Conservation (phyloP, 257 asterid genomes). For the Vinca minor region DNA sequence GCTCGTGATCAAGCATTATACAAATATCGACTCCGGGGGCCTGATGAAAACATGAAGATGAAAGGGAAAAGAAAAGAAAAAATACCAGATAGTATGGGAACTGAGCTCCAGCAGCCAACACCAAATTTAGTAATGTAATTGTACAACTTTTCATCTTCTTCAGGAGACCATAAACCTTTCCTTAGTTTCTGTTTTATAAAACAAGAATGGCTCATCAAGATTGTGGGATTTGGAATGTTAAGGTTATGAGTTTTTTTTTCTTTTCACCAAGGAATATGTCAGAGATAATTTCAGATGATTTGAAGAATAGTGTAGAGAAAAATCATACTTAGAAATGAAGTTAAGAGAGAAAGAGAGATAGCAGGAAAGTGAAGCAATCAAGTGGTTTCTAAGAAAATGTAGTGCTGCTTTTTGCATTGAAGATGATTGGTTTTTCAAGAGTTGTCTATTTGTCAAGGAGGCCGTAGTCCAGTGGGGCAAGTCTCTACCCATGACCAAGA, state of each 20-base stretch:
- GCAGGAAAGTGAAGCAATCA: conserved; percentile 28
- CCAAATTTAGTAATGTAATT: conserved; percentile 68
- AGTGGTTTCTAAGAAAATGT: conserved; percentile 59
- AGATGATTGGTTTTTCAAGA: conserved; percentile 48
- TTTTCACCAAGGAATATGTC: not conserved
- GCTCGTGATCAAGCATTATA: too few relatives aligned
- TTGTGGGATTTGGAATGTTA: conserved; percentile 23
- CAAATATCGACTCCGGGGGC: too few relatives aligned
- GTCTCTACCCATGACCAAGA: too few relatives aligned
- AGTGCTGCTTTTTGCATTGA: conserved; percentile 40
- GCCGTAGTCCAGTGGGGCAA: too few relatives aligned
- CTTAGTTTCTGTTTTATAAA: conserved; percentile 62
- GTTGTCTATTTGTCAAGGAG: conserved; percentile 20
- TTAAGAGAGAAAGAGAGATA: conserved; percentile 20
- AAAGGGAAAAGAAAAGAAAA: not conserved
- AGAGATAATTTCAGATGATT: conserved; percentile 19
- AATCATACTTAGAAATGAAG: conserved; percentile 46
- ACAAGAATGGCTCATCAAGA: conserved; percentile 65
- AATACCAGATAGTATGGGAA: conserved; percentile 67
- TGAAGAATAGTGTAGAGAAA: conserved; percentile 24
- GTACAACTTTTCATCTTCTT: conserved; percentile 68
- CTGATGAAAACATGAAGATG: too few relatives aligned
- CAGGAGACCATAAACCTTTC: conserved; percentile 92
- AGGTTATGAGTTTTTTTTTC: not conserved
- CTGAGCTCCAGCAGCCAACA: conserved; percentile 93